A percentile compares a stretch with the other conserved stretches of the same genome.
Evolutionary conservation across 2,329 filamentous ascomycete genomes (phyloP).

Genomic region (Penicillium sp.): DNA sequence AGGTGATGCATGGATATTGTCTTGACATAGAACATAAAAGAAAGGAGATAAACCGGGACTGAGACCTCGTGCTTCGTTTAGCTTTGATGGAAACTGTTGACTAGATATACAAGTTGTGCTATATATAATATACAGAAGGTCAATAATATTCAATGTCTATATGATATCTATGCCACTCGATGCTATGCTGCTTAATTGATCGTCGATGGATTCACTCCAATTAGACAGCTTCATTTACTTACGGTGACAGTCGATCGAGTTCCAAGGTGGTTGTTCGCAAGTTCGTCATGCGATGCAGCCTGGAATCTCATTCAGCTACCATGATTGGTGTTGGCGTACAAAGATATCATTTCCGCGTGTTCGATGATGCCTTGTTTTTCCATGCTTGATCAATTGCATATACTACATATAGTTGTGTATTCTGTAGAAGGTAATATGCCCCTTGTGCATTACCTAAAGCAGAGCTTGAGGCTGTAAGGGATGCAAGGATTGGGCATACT

Average conservation of each 20-base stretch:
- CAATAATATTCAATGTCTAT: background rate
- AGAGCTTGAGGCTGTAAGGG: background rate
- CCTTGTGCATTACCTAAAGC: background rate
- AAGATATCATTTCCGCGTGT: background rate
- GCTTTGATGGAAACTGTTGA: background rate
- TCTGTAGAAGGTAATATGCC: background rate
- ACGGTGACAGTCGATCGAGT: background rate
- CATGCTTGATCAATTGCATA: background rate
- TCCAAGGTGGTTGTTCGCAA: background rate
- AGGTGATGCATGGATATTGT: background rate
- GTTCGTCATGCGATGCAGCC: background rate
- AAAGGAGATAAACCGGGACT: background rate
- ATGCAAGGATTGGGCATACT: background rate
- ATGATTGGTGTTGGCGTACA: background rate
- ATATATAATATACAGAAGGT: background rate
- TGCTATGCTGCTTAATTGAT: background rate
- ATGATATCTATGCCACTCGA: too few species aligned
- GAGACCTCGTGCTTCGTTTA: background rate
- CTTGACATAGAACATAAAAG: background rate
- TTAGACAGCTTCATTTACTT: background rate
- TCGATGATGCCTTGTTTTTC: background rate
- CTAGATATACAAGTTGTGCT: background rate
- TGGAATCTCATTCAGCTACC: background rate
- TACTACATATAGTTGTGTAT: background rate
- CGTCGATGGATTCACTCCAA: too few species aligned